Conservation (phyloP, 148 eudicot genomes). For the Dianthus caryophyllus region DNA sequence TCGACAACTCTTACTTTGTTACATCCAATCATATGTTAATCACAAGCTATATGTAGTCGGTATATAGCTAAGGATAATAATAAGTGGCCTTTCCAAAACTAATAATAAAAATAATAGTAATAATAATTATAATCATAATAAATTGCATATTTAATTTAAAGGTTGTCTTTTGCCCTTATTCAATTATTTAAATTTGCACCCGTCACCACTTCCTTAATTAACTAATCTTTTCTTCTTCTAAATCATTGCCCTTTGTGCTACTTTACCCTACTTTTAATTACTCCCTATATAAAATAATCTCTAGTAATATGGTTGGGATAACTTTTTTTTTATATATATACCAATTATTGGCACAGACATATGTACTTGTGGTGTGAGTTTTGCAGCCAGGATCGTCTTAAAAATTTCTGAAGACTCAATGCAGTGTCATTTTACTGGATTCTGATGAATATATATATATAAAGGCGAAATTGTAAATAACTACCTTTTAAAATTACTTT, state of each 20-base stretch:
- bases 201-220: constrained; percentile 4
- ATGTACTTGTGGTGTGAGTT: too few species aligned
- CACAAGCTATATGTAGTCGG: constrained; percentile 1
- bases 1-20: constrained; percentile 8
- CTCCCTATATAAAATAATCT: background rate
- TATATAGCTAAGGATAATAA: background rate
- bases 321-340: too few species aligned
- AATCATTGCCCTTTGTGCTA: background rate
- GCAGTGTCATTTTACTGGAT: too few species aligned
- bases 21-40: constrained; percentile 5
- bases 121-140: too few species aligned
- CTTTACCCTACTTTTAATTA: background rate
- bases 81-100: background rate
- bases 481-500: too few species aligned
- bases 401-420: too few species aligned
- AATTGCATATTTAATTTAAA: background rate
- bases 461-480: too few species aligned
- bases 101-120: too few species aligned
- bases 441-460: too few species aligned
- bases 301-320: background rate
- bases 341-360: too few species aligned
- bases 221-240: background rate
- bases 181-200: background rate
- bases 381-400: too few species aligned
- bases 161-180: background rate